Conservation (phyloP, 1,284 basidiomycete species). For the Rhodotorula sp. region DNA sequence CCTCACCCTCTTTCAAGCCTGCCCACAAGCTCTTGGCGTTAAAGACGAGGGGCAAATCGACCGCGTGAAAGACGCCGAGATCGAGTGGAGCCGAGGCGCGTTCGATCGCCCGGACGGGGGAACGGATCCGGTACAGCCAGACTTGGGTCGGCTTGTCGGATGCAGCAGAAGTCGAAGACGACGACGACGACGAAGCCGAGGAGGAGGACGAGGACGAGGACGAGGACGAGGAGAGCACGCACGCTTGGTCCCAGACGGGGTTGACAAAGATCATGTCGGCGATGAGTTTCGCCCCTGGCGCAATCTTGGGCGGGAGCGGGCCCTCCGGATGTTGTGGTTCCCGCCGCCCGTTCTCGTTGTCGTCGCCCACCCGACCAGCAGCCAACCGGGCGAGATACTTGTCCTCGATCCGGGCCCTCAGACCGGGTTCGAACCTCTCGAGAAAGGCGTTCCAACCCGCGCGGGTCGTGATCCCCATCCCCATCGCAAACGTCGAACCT, state of each 20-base stretch:
- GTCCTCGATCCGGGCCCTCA: neutral
- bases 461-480: slow-evolving; percentile 10
- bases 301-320: neutral
- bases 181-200: neutral
- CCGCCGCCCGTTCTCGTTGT: neutral
- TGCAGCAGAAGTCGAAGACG: neutral
- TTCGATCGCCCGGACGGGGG: neutral
- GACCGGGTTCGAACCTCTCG: slow-evolving; percentile 2
- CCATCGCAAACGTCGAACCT: slow-evolving; percentile 25
- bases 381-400: too few relatives aligned
- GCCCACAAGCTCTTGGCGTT: slow-evolving; percentile 26
- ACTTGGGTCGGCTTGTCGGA: neutral
- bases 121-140: slow-evolving; percentile 8
- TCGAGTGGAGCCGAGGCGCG: neutral
- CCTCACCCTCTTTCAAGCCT: neutral
- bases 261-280: slow-evolving; percentile 38
- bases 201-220: neutral
- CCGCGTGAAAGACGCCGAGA: slow-evolving; percentile 20
- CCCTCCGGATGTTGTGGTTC: neutral
- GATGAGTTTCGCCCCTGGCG: slow-evolving; percentile 22
- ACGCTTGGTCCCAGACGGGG: slow-evolving; percentile 30
- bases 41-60: slow-evolving; percentile 35
- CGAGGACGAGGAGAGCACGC: neutral
- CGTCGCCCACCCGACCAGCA: too few relatives aligned
- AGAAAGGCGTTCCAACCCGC: slow-evolving; percentile 22